These are phyloP conservation scores for Corylus avellana DNA, from an alignment of 306 rosid species.

Conservation along the genomic window DNA sequence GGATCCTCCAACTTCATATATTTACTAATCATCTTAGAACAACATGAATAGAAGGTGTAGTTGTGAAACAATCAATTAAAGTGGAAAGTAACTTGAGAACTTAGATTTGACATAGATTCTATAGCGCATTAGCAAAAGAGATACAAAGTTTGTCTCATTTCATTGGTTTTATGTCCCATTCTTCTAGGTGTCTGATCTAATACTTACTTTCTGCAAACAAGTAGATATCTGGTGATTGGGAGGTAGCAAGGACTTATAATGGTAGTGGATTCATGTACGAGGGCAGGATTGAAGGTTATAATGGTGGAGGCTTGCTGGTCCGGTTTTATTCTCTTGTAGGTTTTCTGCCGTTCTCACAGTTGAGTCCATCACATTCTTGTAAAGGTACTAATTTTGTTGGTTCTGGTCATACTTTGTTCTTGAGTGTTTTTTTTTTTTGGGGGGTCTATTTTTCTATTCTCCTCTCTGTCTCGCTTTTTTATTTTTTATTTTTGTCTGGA, in stretches of 20 bases:
- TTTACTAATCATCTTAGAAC: background rate
- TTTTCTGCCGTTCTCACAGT: conserved; percentile 79
- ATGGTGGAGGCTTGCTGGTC: conserved; percentile 72
- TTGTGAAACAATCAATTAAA: too few species aligned
- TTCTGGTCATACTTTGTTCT: background rate
- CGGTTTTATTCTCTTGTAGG: conserved; percentile 71
- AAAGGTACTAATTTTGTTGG: conserved; percentile 48
- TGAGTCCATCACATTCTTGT: conserved; percentile 75
- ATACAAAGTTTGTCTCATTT: conserved; percentile 1
- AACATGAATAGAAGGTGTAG: background rate
- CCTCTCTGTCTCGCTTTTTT: background rate
- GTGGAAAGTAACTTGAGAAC: background rate
- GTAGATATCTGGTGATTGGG: conserved; percentile 94
- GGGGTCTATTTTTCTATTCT: too few species aligned
- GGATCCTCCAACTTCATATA: background rate
- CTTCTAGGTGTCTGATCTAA: conserved; percentile 33
- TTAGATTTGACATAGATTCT: background rate
- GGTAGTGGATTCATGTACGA: conserved; percentile 61
- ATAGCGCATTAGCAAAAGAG: background rate
- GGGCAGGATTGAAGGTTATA: conserved; percentile 75
- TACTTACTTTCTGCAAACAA: conserved; percentile 76
- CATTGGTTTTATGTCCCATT: conserved; percentile 3
- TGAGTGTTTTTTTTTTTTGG: background rate
- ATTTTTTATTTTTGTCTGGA: background rate
- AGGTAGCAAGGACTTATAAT: conserved; percentile 59